Evolutionary conservation across 2,329 filamentous ascomycete species (phyloP), one percentile per base, ranked within the genome.

Genomic region (Tolypocladium guangdongense): DNA sequence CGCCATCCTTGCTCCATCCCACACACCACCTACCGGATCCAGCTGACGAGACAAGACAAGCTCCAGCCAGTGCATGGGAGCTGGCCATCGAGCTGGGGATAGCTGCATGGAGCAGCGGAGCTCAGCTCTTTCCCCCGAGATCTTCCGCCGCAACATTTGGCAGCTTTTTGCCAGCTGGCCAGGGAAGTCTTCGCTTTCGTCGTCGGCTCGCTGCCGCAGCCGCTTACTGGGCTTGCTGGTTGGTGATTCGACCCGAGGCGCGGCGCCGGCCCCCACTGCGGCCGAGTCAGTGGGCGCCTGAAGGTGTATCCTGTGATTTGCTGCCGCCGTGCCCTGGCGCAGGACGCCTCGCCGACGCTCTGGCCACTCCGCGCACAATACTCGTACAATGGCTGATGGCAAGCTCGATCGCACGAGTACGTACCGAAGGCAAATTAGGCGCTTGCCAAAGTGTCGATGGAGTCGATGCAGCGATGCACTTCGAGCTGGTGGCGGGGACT

Each of bases 281-380:
- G 51, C 55, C 47, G 55, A 57, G 53, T 57, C 55, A 57, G 52
- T 58, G 41, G 24, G 43, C 38, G 39, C 11, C 24, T 20, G 35
- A 22, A 11, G 49, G 47, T 33, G 46, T 33, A 47, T 47, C 22
- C 33, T 37, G 52, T 55, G 55, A 52, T 55, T 57, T 54, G 51
- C 51, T 55, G 54, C 52, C 39, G 48, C 45, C 30, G 51, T 49
- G 51, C 46, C 49, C 36, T 32, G 45, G 46, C 37, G n/a, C 27
- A 41, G 37, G 37, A 47, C 46, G 45, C 37, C 49, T 41, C 51
- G 46, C 32, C 51, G 37, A 32, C 51, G 46, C 46, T 49, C 46
- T 45, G 51, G 46, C 45, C 46, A 52, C 38, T 46, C n/a, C 46
- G 20, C n/a, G n/a, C n/a, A n/a, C n/a, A n/a, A n/a, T n/a, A n/a